Base-by-base conservation (phyloP, 2,329 filamentous ascomycete species). In the Arthrocladium fulminans region DNA sequence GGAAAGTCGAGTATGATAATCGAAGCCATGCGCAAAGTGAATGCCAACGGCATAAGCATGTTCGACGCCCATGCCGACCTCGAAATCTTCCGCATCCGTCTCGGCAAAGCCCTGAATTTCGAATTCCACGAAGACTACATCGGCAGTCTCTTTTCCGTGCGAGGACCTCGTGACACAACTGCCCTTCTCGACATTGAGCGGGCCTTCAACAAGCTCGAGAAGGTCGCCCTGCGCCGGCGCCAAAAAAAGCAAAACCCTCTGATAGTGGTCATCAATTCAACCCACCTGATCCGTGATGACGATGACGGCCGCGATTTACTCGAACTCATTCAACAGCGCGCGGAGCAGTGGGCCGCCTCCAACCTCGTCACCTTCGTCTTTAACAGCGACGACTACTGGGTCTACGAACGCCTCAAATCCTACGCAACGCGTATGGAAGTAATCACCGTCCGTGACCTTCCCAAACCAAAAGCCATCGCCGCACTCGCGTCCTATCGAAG, bases 381-480 rank as follows among this genome's bases (percentile, higher is more conserved):
- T 70, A 97, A 96, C 67, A 89, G 83, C 47, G 92, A 98, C 66
- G 92, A 97, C 63, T 98, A 95, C 68, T 98, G 92, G 92, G 86
- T 98, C 0, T 97, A 96, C 60, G 92, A 98, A 65, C 79, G 89
- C 12, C 71, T 98, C 45, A 96, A 96, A 72, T 83, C 87, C 63
- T 83, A 95, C 51, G 87, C 88, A 2, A 95, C 89, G 1, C 81
- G 92, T 39, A 94, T 98, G 87, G 89, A 96, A 61, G 85, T 98
- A 3, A 83, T 94, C 30, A 81, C 88, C 7, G 82, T 98, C 35
- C 76, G 79, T 3, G 92, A 98, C 65, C 72, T 98, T 5, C 80
- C 84, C 45, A 95, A 89, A 63, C 65, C 72, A 9, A 80, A 85
- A 59, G 89, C 92, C 3, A 77, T 94, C 52, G 70, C 73, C 20